These are phyloP conservation scores for Annona cherimola DNA, from an alignment of 164 flowering plant species.

Conservation along the genomic window DNA sequence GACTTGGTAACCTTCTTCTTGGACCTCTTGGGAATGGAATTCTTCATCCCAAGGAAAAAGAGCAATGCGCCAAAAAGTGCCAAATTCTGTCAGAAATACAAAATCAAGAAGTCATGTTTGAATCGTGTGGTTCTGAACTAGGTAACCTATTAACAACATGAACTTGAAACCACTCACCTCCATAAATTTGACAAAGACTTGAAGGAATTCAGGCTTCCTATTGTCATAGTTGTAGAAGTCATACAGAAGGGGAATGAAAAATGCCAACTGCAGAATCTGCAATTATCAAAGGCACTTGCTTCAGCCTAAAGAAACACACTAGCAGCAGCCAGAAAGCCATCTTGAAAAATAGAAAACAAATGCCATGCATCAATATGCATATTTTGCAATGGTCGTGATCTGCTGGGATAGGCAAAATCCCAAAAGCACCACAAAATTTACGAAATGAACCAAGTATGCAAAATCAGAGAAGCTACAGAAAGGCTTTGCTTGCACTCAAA, in stretches of 20 bases:
- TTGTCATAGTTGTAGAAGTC: constrained; percentile 74
- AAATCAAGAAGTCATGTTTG: background rate
- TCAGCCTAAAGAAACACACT: background rate
- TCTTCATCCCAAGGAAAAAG: constrained; percentile 71
- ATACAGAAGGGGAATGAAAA: constrained; percentile 52
- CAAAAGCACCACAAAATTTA: background rate
- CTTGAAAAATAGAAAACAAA: background rate
- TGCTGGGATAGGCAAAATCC: background rate
- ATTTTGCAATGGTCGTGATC: background rate
- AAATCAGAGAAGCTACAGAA: background rate
- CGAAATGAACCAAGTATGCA: background rate
- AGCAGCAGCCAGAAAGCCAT: background rate
- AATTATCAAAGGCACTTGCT: background rate
- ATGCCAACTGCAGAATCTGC: constrained; percentile 51
- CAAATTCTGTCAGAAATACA: constrained; percentile 38
- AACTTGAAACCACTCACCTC: constrained; percentile 36
- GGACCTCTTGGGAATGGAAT: constrained; percentile 42
- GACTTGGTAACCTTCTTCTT: constrained; percentile 46
- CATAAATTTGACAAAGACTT: constrained; percentile 54
- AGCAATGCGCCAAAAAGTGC: constrained; percentile 63
- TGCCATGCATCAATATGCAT: background rate
- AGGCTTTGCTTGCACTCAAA: background rate
- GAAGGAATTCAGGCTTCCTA: constrained; percentile 46
- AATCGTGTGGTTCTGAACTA: no score
- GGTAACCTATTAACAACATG: background rate